Evolutionary conservation across 2,329 filamentous ascomycete genomes (phyloP), one percentile per base, ranked within the genome.

Genomic region (Aureobasidium subglaciale): DNA sequence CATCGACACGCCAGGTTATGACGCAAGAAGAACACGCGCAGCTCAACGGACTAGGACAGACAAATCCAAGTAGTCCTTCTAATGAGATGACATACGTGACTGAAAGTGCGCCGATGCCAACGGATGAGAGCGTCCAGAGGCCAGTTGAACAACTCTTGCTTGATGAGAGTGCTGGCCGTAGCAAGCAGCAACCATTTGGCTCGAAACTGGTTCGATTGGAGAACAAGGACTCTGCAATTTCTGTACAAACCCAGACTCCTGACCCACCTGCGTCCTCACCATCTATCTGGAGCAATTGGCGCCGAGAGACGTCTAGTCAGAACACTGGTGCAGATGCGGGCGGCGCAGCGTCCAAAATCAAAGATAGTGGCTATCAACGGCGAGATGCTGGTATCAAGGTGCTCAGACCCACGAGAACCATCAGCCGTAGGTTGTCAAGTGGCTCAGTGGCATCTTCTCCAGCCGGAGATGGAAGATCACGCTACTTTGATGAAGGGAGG

Each of bases 301-400:
- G 75, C 43, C 73, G 74, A 42, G 73, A 75, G 42, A 66, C 41
- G 55, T 49, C 66, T 27, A 55, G 29, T n/a, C 58, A 43, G 11
- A 37, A 27, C 52, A 63, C 40, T 62, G 46, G 61, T 5, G 65
- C 73, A 48, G 84, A 86, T 38, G 77, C 75, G 63, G 72, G 74
- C n/a, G 79, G 76, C 56, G 81, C 82, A 59, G 75, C 71, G 60
- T 27, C 41, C 24, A 78, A 78, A 54, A 69, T 81, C 61, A 64
- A 73, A 13, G 85, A 83, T 63, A 68, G 71, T 22, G 84, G 84
- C 24, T 89, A 90, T 66, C 86, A 89, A 66, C 85, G 63, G 76
- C 85, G 61, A 72, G 83, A 66, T 76, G 82, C 87, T 48, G 85
- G 84, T 49, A 97, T 97, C 87, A 97, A 96, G 74, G 86, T 96